Evolutionary conservation across 1,139 yeast genomes (phyloP), one percentile per base, ranked within the genome.

Genomic region (Cylindricascospora bacillispora): DNA sequence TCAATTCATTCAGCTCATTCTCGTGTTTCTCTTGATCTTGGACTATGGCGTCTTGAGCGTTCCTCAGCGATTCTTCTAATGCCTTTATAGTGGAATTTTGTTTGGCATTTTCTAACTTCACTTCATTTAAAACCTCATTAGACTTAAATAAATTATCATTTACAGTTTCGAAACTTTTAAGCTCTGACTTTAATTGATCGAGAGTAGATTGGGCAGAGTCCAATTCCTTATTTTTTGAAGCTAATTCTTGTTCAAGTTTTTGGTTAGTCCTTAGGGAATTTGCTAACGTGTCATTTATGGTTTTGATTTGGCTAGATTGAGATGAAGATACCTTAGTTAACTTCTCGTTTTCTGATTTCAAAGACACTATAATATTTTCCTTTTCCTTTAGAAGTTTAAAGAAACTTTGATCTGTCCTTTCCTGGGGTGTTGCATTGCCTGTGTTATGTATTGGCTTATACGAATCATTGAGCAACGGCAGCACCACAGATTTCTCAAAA

Each of bases 321-420:
- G 70, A 71, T 22, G 83, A 62, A 46, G 89, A 95, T 37, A 73
- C 78, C 35, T 68, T 67, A 0, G 94, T 77, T 24, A 86, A 58
- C 15, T 68, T 70, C 38, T 80, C 78, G 3, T 95, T 95, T 54
- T 86, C 97, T 34, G 69, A 72, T 47, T 79, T 53, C 22, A 86
- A 60, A 71, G 76, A 36, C 1, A 41, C 41, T n/a, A 56, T 56
- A 18, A 40, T 40, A 2, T 41, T 52, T 27, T 56, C 60, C 29
- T 56, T 56, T 31, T 57, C 54, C 32, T 47, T 46, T 3, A 41
- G 28, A 6, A 36, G 30, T 21, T 28, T 38, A 13, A 33, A 27
- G 4, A 37, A 26, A 16, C 39, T 38, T 6, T 36, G 30, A 19
- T 39, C 47, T 13, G 34, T 26, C 5, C 7, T 13, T 12, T 12